phyloP scores from a whole-genome alignment of 768 basidiomycete species.

The Leucosporidium scottii region DNA sequence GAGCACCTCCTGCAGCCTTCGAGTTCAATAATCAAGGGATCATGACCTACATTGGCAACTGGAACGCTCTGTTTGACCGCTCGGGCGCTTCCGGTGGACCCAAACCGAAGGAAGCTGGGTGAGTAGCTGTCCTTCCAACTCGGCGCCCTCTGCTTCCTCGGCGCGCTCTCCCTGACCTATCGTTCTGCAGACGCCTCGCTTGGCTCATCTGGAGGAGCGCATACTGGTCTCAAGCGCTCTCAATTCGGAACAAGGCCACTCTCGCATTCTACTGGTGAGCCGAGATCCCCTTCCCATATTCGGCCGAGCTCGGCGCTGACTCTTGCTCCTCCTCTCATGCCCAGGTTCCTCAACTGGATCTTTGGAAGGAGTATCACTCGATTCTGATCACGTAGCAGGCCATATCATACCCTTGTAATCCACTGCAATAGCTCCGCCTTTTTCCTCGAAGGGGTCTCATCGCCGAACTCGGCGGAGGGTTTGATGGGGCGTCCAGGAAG shows the following conservation, averaged over 20 bases:
- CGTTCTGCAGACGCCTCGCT: neutral
- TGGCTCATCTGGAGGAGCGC: neutral
- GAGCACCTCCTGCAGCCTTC: slow-evolving; percentile 49
- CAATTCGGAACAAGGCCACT: neutral
- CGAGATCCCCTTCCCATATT: too few relatives aligned
- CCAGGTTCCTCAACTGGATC: neutral
- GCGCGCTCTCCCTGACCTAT: neutral
- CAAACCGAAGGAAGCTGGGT: neutral
- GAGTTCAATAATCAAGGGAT: slow-evolving; percentile 51
- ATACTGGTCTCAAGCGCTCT: neutral
- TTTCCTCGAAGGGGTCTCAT: too few relatives aligned
- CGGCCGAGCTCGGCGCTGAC: too few relatives aligned
- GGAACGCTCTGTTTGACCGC: neutral
- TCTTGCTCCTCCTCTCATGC: too few relatives aligned
- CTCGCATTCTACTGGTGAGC: neutral
- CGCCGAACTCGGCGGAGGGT: too few relatives aligned
- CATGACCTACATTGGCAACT: neutral
- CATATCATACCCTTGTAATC: too few relatives aligned
- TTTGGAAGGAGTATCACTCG: neutral
- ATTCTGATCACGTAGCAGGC: neutral
- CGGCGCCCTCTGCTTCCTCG: too few relatives aligned
- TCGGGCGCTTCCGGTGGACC: neutral
- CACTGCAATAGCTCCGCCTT: too few relatives aligned
- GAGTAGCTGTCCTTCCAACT: neutral
- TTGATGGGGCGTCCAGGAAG: too few relatives aligned